Evolutionary conservation across 2,329 filamentous ascomycete genomes (phyloP), one percentile per base, ranked within the genome.

Genomic region (Ceratocystis diversiconidia): DNA sequence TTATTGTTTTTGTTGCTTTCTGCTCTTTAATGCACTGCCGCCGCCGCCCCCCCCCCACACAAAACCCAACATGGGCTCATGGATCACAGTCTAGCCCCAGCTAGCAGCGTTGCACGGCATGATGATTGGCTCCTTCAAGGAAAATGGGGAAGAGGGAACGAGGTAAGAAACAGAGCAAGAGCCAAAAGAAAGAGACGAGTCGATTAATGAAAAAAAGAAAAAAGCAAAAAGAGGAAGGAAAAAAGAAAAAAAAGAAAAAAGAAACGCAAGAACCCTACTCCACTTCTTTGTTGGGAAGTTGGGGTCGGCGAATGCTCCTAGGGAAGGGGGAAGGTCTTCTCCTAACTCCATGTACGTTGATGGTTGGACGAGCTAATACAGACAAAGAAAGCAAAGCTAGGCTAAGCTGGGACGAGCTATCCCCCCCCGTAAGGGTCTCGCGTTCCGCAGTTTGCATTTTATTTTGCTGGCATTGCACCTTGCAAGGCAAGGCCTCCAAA

Each of bases 31-130:
- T 44, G 32, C 59, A 61, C 59, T 41, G 32, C 59, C n/a, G 32
- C 19, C 59, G 5, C 59, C 15, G 8, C 32, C 28, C n/a, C 46
- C 44, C 15, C 43, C 15, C 43, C 43, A 19, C 46, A 50, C 48
- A 10, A 41, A 41, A 25, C 10, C 32, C 32, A 61, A 61, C 36
- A 61, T 43, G 32, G 25, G 59, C 59, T 61, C 59, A 44, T 59
- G 55, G 55, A 59, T 59, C 55, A 59, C 55, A 59, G 55, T 59
- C 55, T 59, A 59, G 55, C 55, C 55, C 15, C 55, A 30, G 55
- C 15, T 30, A 8, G 55, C 25, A 59, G 25, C 30, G 55, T 59
- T 59, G 55, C 55, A 36, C 28, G 55, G 55, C 55, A 59, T 59
- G 28, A 59, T 30, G 55, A 59, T 32, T 59, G 55, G 55, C 28